Evolutionary conservation across 805 yeast species (phyloP).

Genomic region (Metschnikowia corniflorae): DNA sequence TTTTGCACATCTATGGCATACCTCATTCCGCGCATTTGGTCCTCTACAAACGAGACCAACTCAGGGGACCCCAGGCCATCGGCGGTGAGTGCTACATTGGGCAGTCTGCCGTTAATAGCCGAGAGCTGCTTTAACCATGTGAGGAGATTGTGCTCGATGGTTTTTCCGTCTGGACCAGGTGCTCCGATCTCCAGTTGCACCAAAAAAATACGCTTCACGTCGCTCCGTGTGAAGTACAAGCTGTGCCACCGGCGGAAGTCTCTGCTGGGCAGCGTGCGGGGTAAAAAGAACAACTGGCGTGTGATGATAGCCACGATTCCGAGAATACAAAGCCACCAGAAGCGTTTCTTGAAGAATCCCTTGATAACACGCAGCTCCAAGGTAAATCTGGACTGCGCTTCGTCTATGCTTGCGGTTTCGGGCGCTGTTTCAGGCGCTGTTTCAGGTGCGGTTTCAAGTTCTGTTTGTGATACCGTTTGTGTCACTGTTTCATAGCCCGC

Average conservation of each 20-base stretch:
- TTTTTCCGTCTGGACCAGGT: slow-evolving; percentile 15
- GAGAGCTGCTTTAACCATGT: slow-evolving; percentile 29
- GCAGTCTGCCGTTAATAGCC: slow-evolving; percentile 19
- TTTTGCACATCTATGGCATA: slow-evolving; percentile 19
- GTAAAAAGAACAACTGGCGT: slow-evolving; percentile 70
- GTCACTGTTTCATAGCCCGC: too few relatives aligned
- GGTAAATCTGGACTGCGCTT: slow-evolving; percentile 4
- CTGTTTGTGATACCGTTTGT: too few relatives aligned
- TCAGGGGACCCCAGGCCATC: slow-evolving; percentile 21
- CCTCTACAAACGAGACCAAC: slow-evolving; percentile 24
- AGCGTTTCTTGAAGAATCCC: slow-evolving; percentile 18
- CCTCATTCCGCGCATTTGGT: slow-evolving; percentile 27
- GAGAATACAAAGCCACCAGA: slow-evolving; percentile 44
- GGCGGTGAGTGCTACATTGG: slow-evolving; percentile 22
- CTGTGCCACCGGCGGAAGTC: slow-evolving; percentile 77
- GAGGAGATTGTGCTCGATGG: slow-evolving; percentile 26
- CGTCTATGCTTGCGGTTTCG: slow-evolving; percentile 1
- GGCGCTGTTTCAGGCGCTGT: not conserved
- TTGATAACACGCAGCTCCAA: slow-evolving; percentile 7
- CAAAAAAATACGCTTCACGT: slow-evolving; percentile 61
- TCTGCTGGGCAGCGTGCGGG: slow-evolving; percentile 77
- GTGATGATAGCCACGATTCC: slow-evolving; percentile 51
- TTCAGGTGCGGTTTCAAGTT: too few relatives aligned
- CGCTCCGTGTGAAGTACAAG: slow-evolving; percentile 60
- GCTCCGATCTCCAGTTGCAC: slow-evolving; percentile 20